Evolutionary conservation across 148 eudicot genomes (phyloP), one percentile per base, ranked within the genome.

Genomic region (Nyssa sinensis): DNA sequence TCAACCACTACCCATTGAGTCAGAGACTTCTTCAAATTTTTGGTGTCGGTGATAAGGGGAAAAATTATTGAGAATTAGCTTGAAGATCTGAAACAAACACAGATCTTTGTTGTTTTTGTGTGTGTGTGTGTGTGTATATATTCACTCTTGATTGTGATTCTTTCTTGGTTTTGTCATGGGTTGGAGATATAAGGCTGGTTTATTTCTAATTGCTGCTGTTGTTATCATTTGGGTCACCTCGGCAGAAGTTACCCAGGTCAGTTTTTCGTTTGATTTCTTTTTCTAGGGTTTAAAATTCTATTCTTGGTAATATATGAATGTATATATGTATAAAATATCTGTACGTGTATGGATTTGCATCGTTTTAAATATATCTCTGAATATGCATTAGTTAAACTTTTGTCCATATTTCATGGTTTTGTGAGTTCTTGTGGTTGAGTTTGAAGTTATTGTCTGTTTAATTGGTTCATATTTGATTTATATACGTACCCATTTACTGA

Each of bases 221-320:
- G 98, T 94, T 62, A 65, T 91, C 53, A 94, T 94, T 66, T 94
- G 97, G 98, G 98, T 94, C 34, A 75, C 90, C 75, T 94, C 98
- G 35, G 98, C 98, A 12, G 98, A 94, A 87, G 98, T 94, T 79
- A 94, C 97, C 63, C 98, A 94, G 98, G 98, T 91, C 44, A 30
- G 34, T 72, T 19, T 53, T 29, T 14, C 24, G 62, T 47, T 23
- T 24, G 17, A 29, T 23, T 9, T 31, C 13, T 58, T 60, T 47
- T 1, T 31, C 28, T 71, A 6, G 79, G 67, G 37, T 71, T 66
- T 58, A 14, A 27, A 19, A 0, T 14, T 62, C 60, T 12, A 7
- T 7, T n/a, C n/a, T n/a, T n/a, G n/a, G 32, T 35, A 4, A 27
- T 27, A 0, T 53, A 34, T 21, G 12, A 14, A 11, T 59, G 4